Percentiles rank a stretch among this genome's conserved stretches.
Conservation (phyloP, 208 protist genomes). For the Herpetomonas muscarum region DNA sequence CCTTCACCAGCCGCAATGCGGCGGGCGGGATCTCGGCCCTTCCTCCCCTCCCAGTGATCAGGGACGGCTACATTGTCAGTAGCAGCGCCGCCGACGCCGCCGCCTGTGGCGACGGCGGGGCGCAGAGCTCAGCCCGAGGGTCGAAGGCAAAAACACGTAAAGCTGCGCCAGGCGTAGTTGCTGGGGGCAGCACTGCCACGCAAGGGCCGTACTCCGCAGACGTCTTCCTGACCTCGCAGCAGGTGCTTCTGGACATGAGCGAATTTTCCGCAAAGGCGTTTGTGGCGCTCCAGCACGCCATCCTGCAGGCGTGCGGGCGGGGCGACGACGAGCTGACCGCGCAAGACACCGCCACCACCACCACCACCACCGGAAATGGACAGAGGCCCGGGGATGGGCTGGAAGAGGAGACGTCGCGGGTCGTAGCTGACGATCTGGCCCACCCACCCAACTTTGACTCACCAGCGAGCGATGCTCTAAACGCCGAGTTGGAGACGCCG, state of each 20-base stretch:
- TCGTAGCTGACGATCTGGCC: no score
- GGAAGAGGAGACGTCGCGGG: neutral
- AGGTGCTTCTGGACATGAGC: constrained; percentile 62
- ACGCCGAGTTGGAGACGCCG: constrained; percentile 9
- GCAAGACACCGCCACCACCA: neutral
- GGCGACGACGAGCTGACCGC: constrained; percentile 6
- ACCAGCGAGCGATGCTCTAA: no score
- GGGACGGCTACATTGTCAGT: no score
- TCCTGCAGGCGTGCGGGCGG: constrained; percentile 30
- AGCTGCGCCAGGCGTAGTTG: no score
- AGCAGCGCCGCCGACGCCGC: no score
- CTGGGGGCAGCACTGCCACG: constrained; percentile 1
- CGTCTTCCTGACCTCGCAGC: constrained; percentile 34
- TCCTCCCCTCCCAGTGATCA: neutral
- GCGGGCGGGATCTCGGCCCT: neutral
- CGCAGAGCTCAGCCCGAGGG: no score
- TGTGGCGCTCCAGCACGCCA: constrained; percentile 35
- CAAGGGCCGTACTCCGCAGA: neutral
- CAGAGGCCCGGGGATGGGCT: neutral
- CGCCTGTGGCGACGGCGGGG: no score
- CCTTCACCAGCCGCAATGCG: neutral
- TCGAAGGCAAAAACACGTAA: no score
- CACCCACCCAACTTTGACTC: no score
- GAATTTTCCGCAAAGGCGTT: constrained; percentile 70
- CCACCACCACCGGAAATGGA: neutral